Evolutionary conservation across 257 asterid species (phyloP), one percentile per base, ranked within the genome.

Genomic region (Lithospermum erythrorhizon): DNA sequence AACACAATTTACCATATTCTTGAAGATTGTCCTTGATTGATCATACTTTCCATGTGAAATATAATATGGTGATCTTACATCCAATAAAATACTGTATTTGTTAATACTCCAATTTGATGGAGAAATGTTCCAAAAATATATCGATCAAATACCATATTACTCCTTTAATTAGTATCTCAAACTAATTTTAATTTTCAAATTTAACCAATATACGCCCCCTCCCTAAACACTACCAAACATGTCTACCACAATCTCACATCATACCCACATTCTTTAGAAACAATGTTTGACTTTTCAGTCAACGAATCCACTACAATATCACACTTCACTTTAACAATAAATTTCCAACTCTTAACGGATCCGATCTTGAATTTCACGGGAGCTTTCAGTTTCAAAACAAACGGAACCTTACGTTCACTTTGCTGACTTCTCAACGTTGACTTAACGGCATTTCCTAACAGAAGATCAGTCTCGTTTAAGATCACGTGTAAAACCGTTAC

Each of bases 291-390:
- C 45, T 58, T 72, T 54, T 66, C 77, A 54, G 35, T 77, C 48
- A 88, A 58, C 5, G 76, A 63, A 61, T 83, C 68, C 71, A 88
- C 75, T 2, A 73, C 82, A 64, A 88, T 77, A 81, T 83, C 85
- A 80, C 98, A 91, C 21, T 74, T 75, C 0, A 78, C 87, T 47
- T 75, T 81, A 45, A 76, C 83, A 22, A 68, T 72, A 19, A 91
- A 81, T 62, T 72, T 63, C 98, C 98, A 86, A n/a, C 82, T 79
- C 67, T 77, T 82, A 49, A 82, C 78, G 79, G 84, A 72, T 21
- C 94, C 98, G 53, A 84, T 76, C 72, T 83, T 65, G 1, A 88
- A 56, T 52, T 81, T 88, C 69, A 91, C 88, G 55, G 94, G 95
- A 14, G 73, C 78, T 73, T 73, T 74, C 0, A 73, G 30, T 10